Evolutionary conservation across 176 grass and related monocot genomes (phyloP).

Genomic region (Elymus sibiricus): DNA sequence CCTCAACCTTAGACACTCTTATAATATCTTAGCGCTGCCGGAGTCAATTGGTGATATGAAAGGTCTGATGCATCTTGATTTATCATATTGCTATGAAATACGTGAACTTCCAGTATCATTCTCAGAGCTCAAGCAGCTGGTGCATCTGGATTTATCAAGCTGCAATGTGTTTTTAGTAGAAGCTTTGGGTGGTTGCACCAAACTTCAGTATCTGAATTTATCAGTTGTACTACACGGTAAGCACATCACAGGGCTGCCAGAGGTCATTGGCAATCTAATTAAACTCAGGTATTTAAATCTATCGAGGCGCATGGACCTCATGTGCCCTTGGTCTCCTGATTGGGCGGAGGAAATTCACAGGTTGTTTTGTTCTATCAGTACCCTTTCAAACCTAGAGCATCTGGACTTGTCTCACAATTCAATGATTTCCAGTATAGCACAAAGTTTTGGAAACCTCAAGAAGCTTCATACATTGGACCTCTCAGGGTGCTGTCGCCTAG

Average conservation of each 20-base stretch:
- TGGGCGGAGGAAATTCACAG: neutral
- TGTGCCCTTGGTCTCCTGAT: no score
- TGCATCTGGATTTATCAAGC: neutral
- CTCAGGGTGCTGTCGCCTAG: neutral
- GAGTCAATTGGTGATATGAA: constrained; percentile 2
- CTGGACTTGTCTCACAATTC: neutral
- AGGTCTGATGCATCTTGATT: neutral
- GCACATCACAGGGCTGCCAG: neutral
- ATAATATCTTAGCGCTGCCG: neutral
- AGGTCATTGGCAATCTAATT: neutral
- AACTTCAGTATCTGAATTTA: constrained; percentile 7
- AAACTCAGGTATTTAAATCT: constrained; percentile 2
- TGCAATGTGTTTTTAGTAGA: neutral
- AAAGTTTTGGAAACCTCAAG: neutral
- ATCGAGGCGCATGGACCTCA: neutral
- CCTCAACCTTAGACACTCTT: neutral
- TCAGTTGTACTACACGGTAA: no score
- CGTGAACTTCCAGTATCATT: neutral
- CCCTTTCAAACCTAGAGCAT: neutral
- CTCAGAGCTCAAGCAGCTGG: neutral
- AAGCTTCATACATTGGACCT: neutral
- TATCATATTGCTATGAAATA: neutral
- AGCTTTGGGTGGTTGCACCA: neutral
- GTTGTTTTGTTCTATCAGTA: neutral
- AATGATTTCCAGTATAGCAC: neutral